A percentile compares a stretch with the other conserved stretches of the same genome.
Conservation (phyloP, 2,329 filamentous ascomycete species). For the Chaetomiaceae sp. region DNA sequence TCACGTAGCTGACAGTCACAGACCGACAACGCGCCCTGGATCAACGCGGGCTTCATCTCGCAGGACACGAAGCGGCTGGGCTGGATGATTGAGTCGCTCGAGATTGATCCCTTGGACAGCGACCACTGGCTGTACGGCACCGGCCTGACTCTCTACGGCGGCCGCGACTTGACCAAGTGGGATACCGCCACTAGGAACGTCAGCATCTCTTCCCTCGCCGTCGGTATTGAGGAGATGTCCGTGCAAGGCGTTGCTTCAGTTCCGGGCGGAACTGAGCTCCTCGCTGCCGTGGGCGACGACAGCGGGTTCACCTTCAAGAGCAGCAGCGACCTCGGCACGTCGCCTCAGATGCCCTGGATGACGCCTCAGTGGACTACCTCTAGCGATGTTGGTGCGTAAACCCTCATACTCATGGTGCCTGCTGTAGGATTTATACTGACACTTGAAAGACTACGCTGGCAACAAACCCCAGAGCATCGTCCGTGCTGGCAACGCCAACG, state of each 20-base stretch:
- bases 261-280: constrained; percentile 44
- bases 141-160: constrained; percentile 35
- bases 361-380: constrained; percentile 41
- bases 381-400: constrained; percentile 33
- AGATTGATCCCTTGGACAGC: constrained; percentile 53
- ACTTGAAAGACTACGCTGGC: constrained; percentile 38
- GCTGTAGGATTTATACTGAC: background rate
- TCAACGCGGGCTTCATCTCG: constrained; percentile 43
- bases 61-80: constrained; percentile 45
- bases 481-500: constrained; percentile 42
- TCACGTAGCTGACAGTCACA: constrained; percentile 21
- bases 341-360: constrained; percentile 41
- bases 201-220: constrained; percentile 44
- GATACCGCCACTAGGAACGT: constrained; percentile 41
- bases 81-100: constrained; percentile 56
- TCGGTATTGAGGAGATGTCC: constrained; percentile 50
- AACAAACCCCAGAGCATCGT: constrained; percentile 41
- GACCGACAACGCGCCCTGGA: constrained; percentile 47
- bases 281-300: constrained; percentile 46
- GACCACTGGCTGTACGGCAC: constrained; percentile 58
- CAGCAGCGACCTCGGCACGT: constrained; percentile 32
- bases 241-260: constrained; percentile 44
- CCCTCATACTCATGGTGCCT: background rate
- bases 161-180: constrained; percentile 51
- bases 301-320: constrained; percentile 45